Evolutionary conservation across 257 asterid genomes (phyloP), one percentile per base, ranked within the genome.

Genomic region (Euphrasia confusa): DNA sequence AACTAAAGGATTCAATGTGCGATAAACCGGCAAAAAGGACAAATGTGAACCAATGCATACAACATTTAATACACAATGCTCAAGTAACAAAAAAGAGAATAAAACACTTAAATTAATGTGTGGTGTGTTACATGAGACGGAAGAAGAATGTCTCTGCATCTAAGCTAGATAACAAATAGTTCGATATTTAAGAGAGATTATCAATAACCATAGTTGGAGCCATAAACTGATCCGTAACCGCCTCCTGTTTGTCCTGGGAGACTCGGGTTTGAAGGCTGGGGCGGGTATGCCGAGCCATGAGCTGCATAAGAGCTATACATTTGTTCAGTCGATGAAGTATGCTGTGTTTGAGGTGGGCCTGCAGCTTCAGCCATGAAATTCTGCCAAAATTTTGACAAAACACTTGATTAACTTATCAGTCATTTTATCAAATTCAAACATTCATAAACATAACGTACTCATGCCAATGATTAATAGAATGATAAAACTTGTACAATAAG

Each of bases 311-410:
- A 58, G 58, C 32, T 84, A 69, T 84, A 91, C 21, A 68, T 75
- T 61, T 80, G 97, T 52, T 85, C 98, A 10, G 71, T 68, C 13
- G 85, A 58, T 54, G 84, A 71, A 24, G 83, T 79, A 7, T 79
- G 67, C 70, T 75, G 52, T 37, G 83, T 54, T 12, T 54, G 35
- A 54, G 35, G 60, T 24, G 33, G 14, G 8, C 60, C 60, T 11
- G 84, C 89, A 66, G 96, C 98, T 54, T 78, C 83, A 39, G 77
- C 83, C 88, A 89, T 86, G 82, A 77, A 86, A 77, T 89, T 86
- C 98, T 92, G 90, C 79, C 58, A 52, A 48, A 37, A 37, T 10
- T 15, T 50, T 2, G 15, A 35, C 11, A 7, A 37, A 37, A 37
- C 11, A 15, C 14, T 7, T 35, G 5, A 11, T 14, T 13, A 63